Base-by-base conservation (phyloP, 352 stramenopile species). In the Globisporangium acanthophoron region DNA sequence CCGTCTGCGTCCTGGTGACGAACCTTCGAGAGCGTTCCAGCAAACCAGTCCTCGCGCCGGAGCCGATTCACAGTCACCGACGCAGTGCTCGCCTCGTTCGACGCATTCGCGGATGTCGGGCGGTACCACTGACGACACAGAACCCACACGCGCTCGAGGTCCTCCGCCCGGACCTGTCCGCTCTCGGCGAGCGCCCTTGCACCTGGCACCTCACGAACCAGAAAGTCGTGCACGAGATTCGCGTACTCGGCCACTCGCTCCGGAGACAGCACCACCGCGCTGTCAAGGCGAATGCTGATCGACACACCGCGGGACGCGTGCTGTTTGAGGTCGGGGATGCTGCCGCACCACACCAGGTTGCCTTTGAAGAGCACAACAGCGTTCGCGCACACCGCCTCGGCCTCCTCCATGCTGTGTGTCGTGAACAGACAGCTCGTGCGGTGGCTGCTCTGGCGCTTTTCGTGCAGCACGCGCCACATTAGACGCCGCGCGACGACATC, bases 351-450 rank as follows among this genome's bases (percentile, higher is more conserved):
- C 33, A 91, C 84, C 6, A 83, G 39, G 31, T 78, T 80, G 11
- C 84, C 82, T 47, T 89, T 89, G 58, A 78, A 78, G 5, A 94
- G 63, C 49, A 94, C 80, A 18, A 94, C 71, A 1, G 84, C 84
- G 47, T 91, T 92, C 5, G 81, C 82, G 53, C 84, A 94, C 48
- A 94, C 84, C 5, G 84, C 81, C 35, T 94, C 84, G 3, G 84
- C 81, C 50, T 94, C 84, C 54, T 94, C 84, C 80, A 94, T 91
- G 39, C 84, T 92, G 61, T 94, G 84, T 4, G 84, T 94, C 29
- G 84, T 94, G 52, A 94, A 94, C 54, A 94, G 57, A 24, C 84
- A 94, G 59, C 78, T 87, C 47, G 73, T 74, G 16, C 73, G 62
- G 33, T 69, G 66, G 13, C 69, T 61, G 24, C 67, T 76, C 47